Conservation (phyloP, 345 rosid genomes). For the Salix brachista region DNA sequence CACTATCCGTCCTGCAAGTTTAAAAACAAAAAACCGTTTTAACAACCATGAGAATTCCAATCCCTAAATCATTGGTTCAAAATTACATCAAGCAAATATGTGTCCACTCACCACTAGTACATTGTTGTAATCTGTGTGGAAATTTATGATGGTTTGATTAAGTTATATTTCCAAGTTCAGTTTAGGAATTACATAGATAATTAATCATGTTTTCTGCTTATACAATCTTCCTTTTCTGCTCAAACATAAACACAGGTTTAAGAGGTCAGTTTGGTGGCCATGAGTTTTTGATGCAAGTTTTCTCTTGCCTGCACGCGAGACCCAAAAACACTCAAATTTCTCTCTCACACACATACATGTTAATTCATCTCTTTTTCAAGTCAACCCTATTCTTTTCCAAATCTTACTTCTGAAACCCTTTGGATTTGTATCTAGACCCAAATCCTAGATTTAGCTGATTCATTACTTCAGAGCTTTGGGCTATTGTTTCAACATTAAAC, state of each 20-base stretch:
- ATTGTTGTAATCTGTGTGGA: background rate
- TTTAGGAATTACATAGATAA: background rate
- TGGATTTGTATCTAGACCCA: background rate
- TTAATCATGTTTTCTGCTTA: background rate
- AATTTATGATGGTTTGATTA: background rate
- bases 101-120: background rate
- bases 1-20: constrained; percentile 91
- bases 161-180: background rate
- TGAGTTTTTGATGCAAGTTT: too few relatives aligned
- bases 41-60: constrained; percentile 7
- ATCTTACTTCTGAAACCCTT: background rate
- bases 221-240: background rate
- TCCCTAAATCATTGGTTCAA: background rate
- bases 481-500: background rate
- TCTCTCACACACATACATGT: background rate
- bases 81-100: background rate
- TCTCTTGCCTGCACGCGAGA: background rate
- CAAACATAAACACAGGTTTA: background rate
- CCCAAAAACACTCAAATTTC: background rate
- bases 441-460: background rate
- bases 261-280: background rate
- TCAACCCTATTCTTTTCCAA: background rate
- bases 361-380: background rate
- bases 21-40: constrained; percentile 9
- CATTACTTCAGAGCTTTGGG: background rate